Percentiles rank a stretch among this genome's conserved stretches.
Conservation (phyloP, 176 grass and related monocot genomes). For the Echinochloa phyllopogon region DNA sequence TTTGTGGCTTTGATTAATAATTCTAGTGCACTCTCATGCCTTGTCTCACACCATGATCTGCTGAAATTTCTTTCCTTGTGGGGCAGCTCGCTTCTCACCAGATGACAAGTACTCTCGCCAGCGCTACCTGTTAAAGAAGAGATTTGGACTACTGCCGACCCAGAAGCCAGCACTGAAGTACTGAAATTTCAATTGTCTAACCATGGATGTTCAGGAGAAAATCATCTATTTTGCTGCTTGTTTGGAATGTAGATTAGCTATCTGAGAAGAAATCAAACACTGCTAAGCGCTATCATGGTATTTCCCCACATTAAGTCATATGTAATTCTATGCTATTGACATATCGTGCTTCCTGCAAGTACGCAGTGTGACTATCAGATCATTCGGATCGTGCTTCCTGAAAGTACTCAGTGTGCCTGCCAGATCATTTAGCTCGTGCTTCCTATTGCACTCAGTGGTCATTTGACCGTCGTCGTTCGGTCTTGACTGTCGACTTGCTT, state of each 20-base stretch:
- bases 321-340: slow-evolving; percentile 31
- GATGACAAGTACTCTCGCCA: slow-evolving; percentile 87
- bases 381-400: neutral
- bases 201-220: neutral
- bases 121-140: slow-evolving; percentile 88
- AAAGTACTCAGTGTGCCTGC: too few species aligned
- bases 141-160: slow-evolving; percentile 88
- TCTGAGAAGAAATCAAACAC: slow-evolving; percentile 19
- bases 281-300: slow-evolving; percentile 12
- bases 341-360: neutral
- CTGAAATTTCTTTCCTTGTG: slow-evolving; percentile 13
- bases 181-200: slow-evolving; percentile 31
- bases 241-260: slow-evolving; percentile 21
- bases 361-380: neutral
- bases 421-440: too few species aligned
- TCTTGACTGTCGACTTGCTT: neutral
- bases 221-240: neutral
- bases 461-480: too few species aligned
- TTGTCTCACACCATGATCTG: neutral
- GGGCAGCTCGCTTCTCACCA: slow-evolving; percentile 90
- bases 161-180: slow-evolving; percentile 77
- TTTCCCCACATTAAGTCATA: neutral
- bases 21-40: neutral
- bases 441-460: too few species aligned
- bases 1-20: neutral